Evolutionary conservation across 129 eudicot genomes (phyloP).

Genomic region (Deinandra increscens): DNA sequence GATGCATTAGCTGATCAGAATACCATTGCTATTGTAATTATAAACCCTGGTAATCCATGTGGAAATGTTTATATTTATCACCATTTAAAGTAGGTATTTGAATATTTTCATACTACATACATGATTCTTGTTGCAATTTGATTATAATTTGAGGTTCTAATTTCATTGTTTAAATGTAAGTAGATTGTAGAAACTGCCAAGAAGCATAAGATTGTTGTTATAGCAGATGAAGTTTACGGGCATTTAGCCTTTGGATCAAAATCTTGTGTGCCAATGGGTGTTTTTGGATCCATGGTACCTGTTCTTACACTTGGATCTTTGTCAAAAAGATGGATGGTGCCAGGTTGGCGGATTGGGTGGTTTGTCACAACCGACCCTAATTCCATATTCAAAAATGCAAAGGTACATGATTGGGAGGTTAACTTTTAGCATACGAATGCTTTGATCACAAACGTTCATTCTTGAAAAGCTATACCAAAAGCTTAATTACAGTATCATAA

Average conservation of each 20-base stretch:
- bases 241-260: constrained; percentile 84
- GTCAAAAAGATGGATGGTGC: constrained; percentile 96
- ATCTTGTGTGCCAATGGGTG: constrained; percentile 91
- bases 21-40: constrained; percentile 79
- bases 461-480: not conserved
- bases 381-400: constrained; percentile 58
- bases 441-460: not conserved
- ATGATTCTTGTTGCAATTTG: constrained; percentile 8
- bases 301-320: constrained; percentile 89
- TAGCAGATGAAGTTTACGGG: constrained; percentile 99
- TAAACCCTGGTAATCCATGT: constrained; percentile 97
- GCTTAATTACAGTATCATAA: not conserved
- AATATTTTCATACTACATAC: not conserved
- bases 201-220: constrained; percentile 62
- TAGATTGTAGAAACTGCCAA: constrained; percentile 90
- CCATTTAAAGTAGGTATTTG: constrained; percentile 68
- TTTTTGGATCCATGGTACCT: constrained; percentile 76
- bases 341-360: constrained; percentile 99
- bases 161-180: constrained; percentile 10
- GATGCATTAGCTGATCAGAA: constrained; percentile 72
- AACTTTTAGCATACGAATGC: constrained; percentile 1
- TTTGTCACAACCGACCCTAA: constrained; percentile 74
- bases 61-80: constrained; percentile 86
- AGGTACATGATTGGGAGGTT: constrained; percentile 39
- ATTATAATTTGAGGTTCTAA: not conserved